Base-by-base conservation (phyloP, 306 rosid species). In the Cucurbita argyrosperma region DNA sequence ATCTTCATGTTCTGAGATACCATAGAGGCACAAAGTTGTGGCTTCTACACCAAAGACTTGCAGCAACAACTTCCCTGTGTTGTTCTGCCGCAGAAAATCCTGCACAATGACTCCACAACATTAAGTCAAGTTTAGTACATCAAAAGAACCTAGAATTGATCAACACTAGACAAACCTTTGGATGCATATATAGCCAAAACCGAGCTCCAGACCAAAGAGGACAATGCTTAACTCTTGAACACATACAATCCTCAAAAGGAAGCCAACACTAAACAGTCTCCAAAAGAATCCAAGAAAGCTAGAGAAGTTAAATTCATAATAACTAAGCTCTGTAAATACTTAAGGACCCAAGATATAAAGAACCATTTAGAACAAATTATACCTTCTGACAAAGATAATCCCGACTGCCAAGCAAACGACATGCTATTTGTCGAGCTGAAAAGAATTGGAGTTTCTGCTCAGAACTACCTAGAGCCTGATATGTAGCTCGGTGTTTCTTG, bases 161-260 rank as follows among this genome's bases (percentile, higher is more conserved):
- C 42, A 77, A 59, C 46, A 52, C 59, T 51, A 72, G 65, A 76
- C 39, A 80, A 58, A 90, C 97, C 97, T 90, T 90, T 43, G 97
- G 98, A 84, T 93, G 98, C 98, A 93, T 93, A 71, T 93, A 93
- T 84, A 93, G 54, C 98, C 98, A 93, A 76, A 93, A 89, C 77
- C 82, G 83, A 42, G 91, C 76, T 83, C 92, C 85, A 52, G 72
- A 80, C 90, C 87, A 88, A 10, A 88, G 87, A 73, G 77, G 71
- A 75, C 82, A 82, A 10, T 85, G 83, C 35, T 79, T 63, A 45
- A 93, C 58, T 77, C 85, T 82, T 3, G 87, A 86, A 77, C 98
- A 93, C 94, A 90, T 90, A 55, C 97, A 93, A 80, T 93, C 98
- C 85, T 90, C 94, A 76, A 62, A 51, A 42, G 97, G 84, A 65